phyloP scores from a whole-genome alignment of 768 basidiomycete genomes.

The Russula virescens region DNA sequence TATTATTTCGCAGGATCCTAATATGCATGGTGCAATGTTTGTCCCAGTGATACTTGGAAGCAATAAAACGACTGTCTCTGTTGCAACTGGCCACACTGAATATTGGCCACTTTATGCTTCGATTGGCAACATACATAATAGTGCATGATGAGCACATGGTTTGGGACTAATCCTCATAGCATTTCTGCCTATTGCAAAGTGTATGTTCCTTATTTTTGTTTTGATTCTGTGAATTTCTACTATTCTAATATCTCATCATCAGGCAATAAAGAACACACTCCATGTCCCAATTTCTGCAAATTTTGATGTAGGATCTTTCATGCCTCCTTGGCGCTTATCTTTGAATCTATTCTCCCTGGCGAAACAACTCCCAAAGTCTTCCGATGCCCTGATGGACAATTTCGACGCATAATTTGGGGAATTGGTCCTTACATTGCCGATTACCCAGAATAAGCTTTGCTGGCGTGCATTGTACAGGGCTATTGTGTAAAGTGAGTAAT shows the following conservation, averaged over 20 bases:
- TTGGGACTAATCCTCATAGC: neutral
- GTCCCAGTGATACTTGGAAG: neutral
- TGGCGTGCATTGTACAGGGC: neutral
- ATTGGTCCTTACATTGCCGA: neutral
- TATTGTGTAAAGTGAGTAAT: neutral
- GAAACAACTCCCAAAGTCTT: neutral
- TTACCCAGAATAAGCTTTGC: neutral
- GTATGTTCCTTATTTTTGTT: neutral
- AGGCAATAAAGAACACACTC: no score
- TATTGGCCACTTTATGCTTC: neutral
- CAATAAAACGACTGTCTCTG: neutral
- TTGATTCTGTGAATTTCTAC: no score
- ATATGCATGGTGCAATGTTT: neutral
- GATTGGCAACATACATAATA: neutral
- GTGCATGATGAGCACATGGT: neutral
- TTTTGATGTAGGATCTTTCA: neutral
- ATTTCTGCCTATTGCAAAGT: neutral
- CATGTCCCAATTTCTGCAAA: neutral
- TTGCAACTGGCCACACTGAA: neutral
- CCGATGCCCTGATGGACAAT: neutral
- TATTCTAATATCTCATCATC: no score
- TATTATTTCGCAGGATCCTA: neutral
- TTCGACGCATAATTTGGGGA: neutral
- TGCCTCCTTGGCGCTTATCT: neutral
- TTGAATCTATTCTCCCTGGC: neutral